Evolutionary conservation across 2,329 filamentous ascomycete genomes (phyloP).

Genomic region (Claviceps sp.): DNA sequence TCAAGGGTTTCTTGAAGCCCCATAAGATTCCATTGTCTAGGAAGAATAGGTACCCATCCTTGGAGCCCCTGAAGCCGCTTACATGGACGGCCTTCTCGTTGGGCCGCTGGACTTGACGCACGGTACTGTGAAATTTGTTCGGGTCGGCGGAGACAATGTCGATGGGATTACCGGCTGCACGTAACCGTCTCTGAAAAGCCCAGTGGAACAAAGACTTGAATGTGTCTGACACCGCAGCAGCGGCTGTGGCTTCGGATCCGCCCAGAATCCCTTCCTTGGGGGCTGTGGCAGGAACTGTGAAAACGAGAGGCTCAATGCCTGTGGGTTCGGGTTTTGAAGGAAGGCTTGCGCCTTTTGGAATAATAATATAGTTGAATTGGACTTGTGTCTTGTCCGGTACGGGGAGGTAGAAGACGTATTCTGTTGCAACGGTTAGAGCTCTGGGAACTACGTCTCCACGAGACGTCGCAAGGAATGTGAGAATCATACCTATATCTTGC

Average conservation of each 20-base stretch:
- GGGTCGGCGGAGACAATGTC: slow-evolving; percentile 40
- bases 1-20: slow-evolving; percentile 56
- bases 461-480: background rate
- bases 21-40: slow-evolving; percentile 53
- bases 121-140: slow-evolving; percentile 42
- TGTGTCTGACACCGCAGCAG: slow-evolving; percentile 42
- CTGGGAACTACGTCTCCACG: background rate
- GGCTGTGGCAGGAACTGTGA: slow-evolving; percentile 45
- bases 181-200: slow-evolving; percentile 41
- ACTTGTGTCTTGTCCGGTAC: slow-evolving; percentile 52
- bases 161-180: slow-evolving; percentile 31
- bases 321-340: slow-evolving; percentile 31
- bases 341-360: slow-evolving; percentile 42
- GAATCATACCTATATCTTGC: slow-evolving; percentile 43
- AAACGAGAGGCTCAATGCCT: slow-evolving; percentile 45
- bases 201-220: slow-evolving; percentile 48
- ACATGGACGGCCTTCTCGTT: slow-evolving; percentile 52
- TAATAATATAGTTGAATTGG: slow-evolving; percentile 52
- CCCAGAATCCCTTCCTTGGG: slow-evolving; percentile 46
- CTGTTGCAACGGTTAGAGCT: slow-evolving; percentile 21
- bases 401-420: slow-evolving; percentile 49
- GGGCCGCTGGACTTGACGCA: slow-evolving; percentile 44
- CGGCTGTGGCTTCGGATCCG: slow-evolving; percentile 35
- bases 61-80: slow-evolving; percentile 52
- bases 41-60: slow-evolving; percentile 57